Conservation (phyloP, 2,329 filamentous ascomycete species). For the Fusarium sp. region DNA sequence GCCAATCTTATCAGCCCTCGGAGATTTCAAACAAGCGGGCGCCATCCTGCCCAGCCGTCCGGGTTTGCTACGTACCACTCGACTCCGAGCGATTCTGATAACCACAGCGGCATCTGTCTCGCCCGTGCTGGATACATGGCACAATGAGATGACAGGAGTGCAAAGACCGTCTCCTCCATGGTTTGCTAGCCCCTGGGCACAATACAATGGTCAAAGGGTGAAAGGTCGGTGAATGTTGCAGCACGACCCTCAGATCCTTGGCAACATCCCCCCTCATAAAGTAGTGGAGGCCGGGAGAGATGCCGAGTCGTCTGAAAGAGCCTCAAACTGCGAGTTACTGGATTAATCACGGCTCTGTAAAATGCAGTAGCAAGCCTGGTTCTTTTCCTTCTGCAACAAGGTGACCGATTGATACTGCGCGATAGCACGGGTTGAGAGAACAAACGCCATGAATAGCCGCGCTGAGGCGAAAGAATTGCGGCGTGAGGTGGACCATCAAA, state of each 20-base stretch:
- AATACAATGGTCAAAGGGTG: neutral
- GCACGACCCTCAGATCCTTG: conserved; percentile 9
- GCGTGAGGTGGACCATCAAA: conserved; percentile 18
- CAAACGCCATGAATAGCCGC: conserved; percentile 32
- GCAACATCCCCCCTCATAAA: neutral
- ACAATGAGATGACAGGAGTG: conserved; percentile 10
- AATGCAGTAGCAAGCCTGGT: neutral
- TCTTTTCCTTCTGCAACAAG: neutral
- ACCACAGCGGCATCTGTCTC: neutral
- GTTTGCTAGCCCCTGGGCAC: conserved; percentile 8
- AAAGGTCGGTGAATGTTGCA: conserved; percentile 15
- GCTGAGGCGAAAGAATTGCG: conserved; percentile 27
- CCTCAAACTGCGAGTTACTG: neutral
- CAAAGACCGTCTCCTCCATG: neutral
- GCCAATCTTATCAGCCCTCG: neutral
- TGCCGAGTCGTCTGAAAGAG: neutral
- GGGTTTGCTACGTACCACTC: conserved; percentile 5
- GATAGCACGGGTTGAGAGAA: neutral
- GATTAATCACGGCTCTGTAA: neutral
- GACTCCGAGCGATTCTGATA: neutral
- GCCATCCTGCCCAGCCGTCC: conserved; percentile 11
- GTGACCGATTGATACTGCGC: neutral
- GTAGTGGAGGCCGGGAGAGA: neutral
- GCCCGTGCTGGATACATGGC: conserved; percentile 1
- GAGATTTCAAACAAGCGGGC: neutral